Evolutionary conservation across 1,284 basidiomycete genomes (phyloP).

Genomic region (Leccinum subrobustum): DNA sequence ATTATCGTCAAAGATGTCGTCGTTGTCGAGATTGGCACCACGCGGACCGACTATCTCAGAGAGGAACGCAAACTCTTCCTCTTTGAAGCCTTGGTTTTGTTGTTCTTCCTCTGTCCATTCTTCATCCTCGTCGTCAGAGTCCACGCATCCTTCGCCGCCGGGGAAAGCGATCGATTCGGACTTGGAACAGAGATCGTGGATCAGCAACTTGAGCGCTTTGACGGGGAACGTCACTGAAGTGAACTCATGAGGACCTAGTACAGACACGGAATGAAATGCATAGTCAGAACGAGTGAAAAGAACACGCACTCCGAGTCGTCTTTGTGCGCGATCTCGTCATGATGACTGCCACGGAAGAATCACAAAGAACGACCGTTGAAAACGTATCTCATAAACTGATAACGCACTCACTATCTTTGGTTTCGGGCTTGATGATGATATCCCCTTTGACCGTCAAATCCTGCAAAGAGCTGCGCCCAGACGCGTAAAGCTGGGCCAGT

Average conservation of each 20-base stretch:
- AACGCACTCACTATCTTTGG: constrained; percentile 66
- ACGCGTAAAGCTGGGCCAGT: constrained; percentile 83
- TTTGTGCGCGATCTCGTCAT: constrained; percentile 93
- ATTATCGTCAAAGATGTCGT: constrained; percentile 63
- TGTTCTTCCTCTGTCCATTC: constrained; percentile 86
- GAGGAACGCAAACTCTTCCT: constrained; percentile 65
- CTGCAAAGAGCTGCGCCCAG: constrained; percentile 63
- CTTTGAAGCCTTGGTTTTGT: constrained; percentile 50
- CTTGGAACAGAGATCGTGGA: constrained; percentile 78
- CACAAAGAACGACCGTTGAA: constrained; percentile 17
- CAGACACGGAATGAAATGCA: constrained; percentile 9
- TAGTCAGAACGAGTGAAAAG: constrained; percentile 10
- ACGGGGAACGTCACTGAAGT: constrained; percentile 84
- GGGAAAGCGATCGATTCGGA: constrained; percentile 67
- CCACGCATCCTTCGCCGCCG: constrained; percentile 54
- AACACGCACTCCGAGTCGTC: constrained; percentile 55
- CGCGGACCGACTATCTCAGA: constrained; percentile 71
- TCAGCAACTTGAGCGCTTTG: constrained; percentile 87
- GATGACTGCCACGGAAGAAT: constrained; percentile 61
- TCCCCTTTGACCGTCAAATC: constrained; percentile 87
- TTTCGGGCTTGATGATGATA: constrained; percentile 78
- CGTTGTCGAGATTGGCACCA: constrained; percentile 68
- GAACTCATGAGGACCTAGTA: constrained; percentile 80
- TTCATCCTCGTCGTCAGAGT: constrained; percentile 84
- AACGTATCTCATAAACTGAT: constrained; percentile 11